Percentiles rank a stretch among this genome's conserved stretches.
phyloP scores from a whole-genome alignment of 306 rosid genomes.

The Vigna mungo region DNA sequence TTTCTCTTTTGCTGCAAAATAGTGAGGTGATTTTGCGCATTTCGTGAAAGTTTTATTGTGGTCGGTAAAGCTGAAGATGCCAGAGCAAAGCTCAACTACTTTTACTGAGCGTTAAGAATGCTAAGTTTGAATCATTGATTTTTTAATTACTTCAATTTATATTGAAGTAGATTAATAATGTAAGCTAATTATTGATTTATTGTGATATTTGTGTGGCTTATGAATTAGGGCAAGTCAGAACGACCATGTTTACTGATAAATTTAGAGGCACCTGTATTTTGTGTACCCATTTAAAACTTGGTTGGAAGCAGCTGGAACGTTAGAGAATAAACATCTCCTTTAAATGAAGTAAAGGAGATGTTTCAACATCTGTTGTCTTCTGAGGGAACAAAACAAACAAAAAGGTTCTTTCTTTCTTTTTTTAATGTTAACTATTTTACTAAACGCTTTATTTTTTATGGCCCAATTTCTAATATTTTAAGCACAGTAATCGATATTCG shows the following conservation, averaged over 20 bases:
- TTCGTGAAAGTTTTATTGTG: slow-evolving; percentile 18
- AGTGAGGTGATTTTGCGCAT: slow-evolving; percentile 53
- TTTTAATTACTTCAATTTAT: not conserved
- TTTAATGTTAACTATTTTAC: too few species aligned
- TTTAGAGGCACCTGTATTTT: not conserved
- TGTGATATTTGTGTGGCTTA: not conserved
- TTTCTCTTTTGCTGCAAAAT: slow-evolving; percentile 43
- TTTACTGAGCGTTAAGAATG: not conserved
- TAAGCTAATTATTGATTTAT: not conserved
- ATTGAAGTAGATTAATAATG: not conserved
- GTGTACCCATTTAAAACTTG: not conserved
- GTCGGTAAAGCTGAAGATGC: not conserved
- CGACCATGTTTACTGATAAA: not conserved
- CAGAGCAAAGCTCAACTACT: not conserved
- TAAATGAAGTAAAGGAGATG: not conserved
- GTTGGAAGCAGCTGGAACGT: not conserved
- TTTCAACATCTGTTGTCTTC: not conserved
- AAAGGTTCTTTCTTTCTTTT: too few species aligned
- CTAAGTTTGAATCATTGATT: not conserved
- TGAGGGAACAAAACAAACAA: too few species aligned
- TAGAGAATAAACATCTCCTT: not conserved
- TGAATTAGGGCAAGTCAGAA: not conserved
- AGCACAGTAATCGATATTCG: too few species aligned
- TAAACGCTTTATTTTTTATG: too few species aligned
- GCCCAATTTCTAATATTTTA: too few species aligned